Evolutionary conservation across 2,329 filamentous ascomycete species (phyloP).

Genomic region (Sphaceloma murrayae): DNA sequence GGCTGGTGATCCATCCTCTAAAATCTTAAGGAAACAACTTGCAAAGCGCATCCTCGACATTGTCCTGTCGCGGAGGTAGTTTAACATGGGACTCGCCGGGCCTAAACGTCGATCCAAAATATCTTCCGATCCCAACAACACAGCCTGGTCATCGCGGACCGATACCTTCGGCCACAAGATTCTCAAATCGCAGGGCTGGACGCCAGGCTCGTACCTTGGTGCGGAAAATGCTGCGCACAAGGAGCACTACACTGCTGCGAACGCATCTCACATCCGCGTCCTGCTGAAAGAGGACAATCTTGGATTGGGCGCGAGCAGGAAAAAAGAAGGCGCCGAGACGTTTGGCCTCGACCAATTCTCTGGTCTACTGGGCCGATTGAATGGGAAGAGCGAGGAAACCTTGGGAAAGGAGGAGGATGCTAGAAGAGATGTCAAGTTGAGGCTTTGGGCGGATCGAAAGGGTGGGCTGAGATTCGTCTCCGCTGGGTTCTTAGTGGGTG

Average conservation of each 20-base stretch:
- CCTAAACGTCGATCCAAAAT: constrained; percentile 58
- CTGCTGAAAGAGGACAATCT: constrained; percentile 82
- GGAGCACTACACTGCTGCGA: constrained; percentile 67
- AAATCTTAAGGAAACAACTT: no score
- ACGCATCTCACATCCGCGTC: constrained; percentile 76
- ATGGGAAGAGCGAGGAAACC: constrained; percentile 71
- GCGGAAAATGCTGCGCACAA: constrained; percentile 66
- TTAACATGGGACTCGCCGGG: constrained; percentile 57
- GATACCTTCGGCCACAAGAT: constrained; percentile 82
- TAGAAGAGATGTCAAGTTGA: constrained; percentile 60
- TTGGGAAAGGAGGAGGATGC: constrained; percentile 60
- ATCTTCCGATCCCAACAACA: constrained; percentile 89
- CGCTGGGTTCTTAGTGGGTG: constrained; percentile 63
- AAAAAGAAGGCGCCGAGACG: constrained; percentile 57
- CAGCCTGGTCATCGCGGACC: constrained; percentile 76
- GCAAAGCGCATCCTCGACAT: no score
- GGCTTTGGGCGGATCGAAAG: constrained; percentile 62
- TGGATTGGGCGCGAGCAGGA: constrained; percentile 73
- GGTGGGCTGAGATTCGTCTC: constrained; percentile 77
- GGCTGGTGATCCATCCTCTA: no score
- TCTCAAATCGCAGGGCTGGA: constrained; percentile 81
- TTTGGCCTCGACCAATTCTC: constrained; percentile 83
- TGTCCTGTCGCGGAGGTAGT: not conserved
- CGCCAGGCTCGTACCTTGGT: constrained; percentile 73
- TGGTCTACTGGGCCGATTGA: constrained; percentile 75